These are phyloP conservation scores for Mallotus japonicus DNA, from an alignment of 441 rosid species.

Conservation along the genomic window DNA sequence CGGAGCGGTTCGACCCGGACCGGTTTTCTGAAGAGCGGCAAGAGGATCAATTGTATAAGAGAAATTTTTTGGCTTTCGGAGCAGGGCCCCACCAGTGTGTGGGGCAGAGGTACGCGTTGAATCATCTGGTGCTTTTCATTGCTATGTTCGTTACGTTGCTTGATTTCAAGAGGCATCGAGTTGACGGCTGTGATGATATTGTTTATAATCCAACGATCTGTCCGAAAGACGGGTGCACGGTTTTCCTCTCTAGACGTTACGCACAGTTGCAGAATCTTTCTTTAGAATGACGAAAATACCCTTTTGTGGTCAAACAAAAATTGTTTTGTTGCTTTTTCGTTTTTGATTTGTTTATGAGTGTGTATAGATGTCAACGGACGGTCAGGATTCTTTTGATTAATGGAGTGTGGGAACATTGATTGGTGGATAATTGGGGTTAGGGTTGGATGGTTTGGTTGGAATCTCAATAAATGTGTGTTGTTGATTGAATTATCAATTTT, in stretches of 20 bases:
- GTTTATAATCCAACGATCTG: constrained; percentile 64
- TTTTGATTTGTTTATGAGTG: not conserved
- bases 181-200: constrained; percentile 72
- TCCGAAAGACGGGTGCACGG: constrained; percentile 76
- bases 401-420: constrained; percentile 6
- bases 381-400: constrained; percentile 7
- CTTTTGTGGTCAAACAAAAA: not conserved
- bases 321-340: not conserved
- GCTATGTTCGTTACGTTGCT: constrained; percentile 56
- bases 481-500: no score
- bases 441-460: not conserved
- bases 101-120: constrained; percentile 81
- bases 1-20: constrained; percentile 81
- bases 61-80: constrained; percentile 72
- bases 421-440: constrained; percentile 16
- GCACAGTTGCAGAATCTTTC: constrained; percentile 35
- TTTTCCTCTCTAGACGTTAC: constrained; percentile 50
- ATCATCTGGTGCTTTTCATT: constrained; percentile 67
- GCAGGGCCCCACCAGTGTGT: constrained; percentile 93
- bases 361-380: not conserved
- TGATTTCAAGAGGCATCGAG: constrained; percentile 51
- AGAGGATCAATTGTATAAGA: constrained; percentile 54
- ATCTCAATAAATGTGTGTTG: not conserved
- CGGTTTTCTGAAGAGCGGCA: constrained; percentile 58
- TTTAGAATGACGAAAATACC: constrained; percentile 31